Conservation (phyloP, 768 basidiomycete genomes). For the Suillus luteus region DNA sequence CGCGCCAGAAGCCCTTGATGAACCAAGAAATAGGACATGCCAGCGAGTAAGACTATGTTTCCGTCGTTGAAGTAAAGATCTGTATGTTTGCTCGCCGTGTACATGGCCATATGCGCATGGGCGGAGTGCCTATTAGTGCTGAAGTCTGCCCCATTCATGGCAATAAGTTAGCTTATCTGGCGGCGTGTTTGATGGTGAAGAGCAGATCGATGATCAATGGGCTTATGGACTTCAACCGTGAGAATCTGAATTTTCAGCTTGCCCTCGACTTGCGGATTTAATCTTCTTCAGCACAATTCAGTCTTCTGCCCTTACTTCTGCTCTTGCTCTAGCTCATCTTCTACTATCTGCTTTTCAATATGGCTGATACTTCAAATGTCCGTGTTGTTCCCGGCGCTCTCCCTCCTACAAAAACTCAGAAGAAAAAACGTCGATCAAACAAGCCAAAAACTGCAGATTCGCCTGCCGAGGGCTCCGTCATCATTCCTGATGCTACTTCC, state of each 20-base stretch:
- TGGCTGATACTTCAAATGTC: conserved; percentile 39
- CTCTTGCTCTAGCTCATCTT: conserved; percentile 11
- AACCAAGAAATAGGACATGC: conserved; percentile 62
- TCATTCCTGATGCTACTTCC: conserved; percentile 46
- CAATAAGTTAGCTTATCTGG: not conserved
- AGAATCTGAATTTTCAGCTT: conserved; percentile 15
- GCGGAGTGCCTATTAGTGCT: conserved; percentile 45
- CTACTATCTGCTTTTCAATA: conserved; percentile 20
- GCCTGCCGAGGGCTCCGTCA: conserved; percentile 41
- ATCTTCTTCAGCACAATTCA: not conserved
- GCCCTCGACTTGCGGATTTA: conserved; percentile 7
- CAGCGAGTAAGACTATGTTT: conserved; percentile 64
- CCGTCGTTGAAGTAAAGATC: conserved; percentile 69
- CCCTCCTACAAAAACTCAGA: conserved; percentile 62
- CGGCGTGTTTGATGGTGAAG: not conserved
- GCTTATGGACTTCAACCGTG: conserved; percentile 9
- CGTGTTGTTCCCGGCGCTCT: conserved; percentile 81
- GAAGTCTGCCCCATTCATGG: conserved; percentile 38
- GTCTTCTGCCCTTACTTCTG: not conserved
- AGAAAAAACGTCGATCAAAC: conserved; percentile 67
- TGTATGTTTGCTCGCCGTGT: conserved; percentile 42
- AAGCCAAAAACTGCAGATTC: conserved; percentile 49
- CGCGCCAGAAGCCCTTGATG: conserved; percentile 66
- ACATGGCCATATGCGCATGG: conserved; percentile 20
- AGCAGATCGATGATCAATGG: not conserved